Percentiles rank a stretch among this genome's conserved stretches.
Conservation (phyloP, 768 basidiomycete genomes). For the Kockovaella imperatae region DNA sequence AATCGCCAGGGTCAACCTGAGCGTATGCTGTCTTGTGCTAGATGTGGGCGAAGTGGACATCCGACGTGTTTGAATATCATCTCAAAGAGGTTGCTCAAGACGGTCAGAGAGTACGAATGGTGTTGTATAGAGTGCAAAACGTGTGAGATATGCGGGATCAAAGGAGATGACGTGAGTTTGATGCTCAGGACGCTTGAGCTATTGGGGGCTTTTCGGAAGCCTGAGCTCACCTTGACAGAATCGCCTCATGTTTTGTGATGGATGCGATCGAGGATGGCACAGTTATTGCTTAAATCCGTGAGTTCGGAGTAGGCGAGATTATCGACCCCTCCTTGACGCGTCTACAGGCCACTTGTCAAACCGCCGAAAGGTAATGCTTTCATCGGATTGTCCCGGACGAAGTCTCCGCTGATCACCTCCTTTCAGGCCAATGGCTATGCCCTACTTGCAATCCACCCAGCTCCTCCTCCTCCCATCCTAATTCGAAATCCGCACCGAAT, state of each 20-base stretch:
- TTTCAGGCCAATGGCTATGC: slow-evolving; percentile 41
- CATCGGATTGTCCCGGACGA: slow-evolving; percentile 55
- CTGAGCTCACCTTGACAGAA: too few relatives aligned
- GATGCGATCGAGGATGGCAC: slow-evolving; percentile 63
- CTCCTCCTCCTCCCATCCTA: background rate
- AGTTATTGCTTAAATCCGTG: slow-evolving; percentile 37
- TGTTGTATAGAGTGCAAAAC: slow-evolving; percentile 84
- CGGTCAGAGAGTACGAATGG: slow-evolving; percentile 71
- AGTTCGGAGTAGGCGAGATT: slow-evolving; percentile 3
- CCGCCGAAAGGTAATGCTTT: slow-evolving; percentile 72
- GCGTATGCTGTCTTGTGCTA: slow-evolving; percentile 65
- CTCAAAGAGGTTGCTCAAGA: slow-evolving; percentile 49
- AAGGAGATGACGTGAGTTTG: slow-evolving; percentile 75
- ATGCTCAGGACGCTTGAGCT: slow-evolving; percentile 19
- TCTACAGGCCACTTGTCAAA: slow-evolving; percentile 58
- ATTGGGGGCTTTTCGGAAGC: too few relatives aligned
- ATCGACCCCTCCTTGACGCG: slow-evolving; percentile 50
- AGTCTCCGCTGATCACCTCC: background rate
- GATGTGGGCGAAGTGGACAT: slow-evolving; percentile 86
- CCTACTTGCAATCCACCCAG: slow-evolving; percentile 27
- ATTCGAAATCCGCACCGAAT: background rate
- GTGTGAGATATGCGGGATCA: slow-evolving; percentile 76
- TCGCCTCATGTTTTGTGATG: slow-evolving; percentile 83
- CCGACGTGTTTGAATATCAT: slow-evolving; percentile 70
- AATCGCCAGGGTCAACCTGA: slow-evolving; percentile 60